Evolutionary conservation across 2,329 filamentous ascomycete species (phyloP).

Genomic region (Stromatinia cepivora): DNA sequence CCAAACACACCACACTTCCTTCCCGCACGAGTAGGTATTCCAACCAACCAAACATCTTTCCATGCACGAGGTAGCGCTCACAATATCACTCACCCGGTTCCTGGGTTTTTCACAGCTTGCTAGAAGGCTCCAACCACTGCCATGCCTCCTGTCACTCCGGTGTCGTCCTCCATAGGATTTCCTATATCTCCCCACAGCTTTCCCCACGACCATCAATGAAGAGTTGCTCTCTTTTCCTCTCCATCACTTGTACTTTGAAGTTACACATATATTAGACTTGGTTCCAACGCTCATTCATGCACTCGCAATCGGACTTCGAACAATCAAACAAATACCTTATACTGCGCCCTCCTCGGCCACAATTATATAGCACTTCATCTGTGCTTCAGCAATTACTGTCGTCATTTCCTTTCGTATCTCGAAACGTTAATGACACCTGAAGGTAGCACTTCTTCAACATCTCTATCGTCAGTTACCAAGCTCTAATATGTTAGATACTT

Average conservation of each 20-base stretch:
- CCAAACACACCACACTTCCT: neutral
- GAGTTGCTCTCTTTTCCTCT: conserved; percentile 9
- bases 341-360: conserved; percentile 20
- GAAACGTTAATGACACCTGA: conserved; percentile 13
- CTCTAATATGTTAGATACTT: conserved; percentile 20
- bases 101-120: conserved; percentile 21
- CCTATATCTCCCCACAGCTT: conserved; percentile 21
- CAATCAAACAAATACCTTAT: conserved; percentile 19
- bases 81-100: conserved; percentile 23
- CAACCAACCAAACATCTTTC: conserved; percentile 13
- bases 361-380: neutral
- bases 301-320: conserved; percentile 15
- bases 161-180: conserved; percentile 19
- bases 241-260: conserved; percentile 13
- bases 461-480: neutral
- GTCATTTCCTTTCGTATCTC: neutral
- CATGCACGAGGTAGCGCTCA: conserved; percentile 11
- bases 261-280: conserved; percentile 15
- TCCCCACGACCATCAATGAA: conserved; percentile 19
- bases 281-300: conserved; percentile 20
- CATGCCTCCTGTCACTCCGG: conserved; percentile 14
- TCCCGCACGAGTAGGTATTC: conserved; percentile 3
- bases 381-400: conserved; percentile 8
- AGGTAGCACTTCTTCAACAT: conserved; percentile 15
- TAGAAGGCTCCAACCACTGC: conserved; percentile 3